Evolutionary conservation across 768 basidiomycete genomes (phyloP).

Genomic region (Russula foetens): DNA sequence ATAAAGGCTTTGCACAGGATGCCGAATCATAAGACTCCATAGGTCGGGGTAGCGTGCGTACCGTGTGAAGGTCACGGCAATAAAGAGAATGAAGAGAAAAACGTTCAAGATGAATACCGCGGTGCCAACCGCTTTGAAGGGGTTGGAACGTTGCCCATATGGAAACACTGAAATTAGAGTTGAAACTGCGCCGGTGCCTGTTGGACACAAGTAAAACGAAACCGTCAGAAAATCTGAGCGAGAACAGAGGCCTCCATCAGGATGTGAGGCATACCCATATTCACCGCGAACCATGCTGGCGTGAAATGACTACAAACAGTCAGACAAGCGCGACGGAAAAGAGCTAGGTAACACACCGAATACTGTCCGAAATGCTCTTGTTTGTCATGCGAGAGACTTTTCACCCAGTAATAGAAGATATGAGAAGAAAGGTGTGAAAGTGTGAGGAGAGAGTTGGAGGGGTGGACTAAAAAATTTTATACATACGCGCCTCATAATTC

Average conservation of each 20-base stretch:
- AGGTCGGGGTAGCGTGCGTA: slow-evolving; percentile 47
- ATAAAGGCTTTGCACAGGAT: slow-evolving; percentile 45
- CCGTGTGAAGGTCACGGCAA: slow-evolving; percentile 36
- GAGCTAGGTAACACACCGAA: slow-evolving; percentile 25
- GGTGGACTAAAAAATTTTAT: too few relatives aligned
- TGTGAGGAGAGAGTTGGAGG: background rate
- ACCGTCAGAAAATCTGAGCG: background rate
- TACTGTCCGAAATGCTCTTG: slow-evolving; percentile 29
- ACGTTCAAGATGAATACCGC: slow-evolving; percentile 52
- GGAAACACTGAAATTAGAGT: slow-evolving; percentile 51
- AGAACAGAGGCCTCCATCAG: too few relatives aligned
- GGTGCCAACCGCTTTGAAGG: slow-evolving; percentile 37
- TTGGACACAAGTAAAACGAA: background rate
- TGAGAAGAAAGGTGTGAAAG: background rate
- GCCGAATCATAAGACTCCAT: slow-evolving; percentile 38
- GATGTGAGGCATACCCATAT: slow-evolving; percentile 37
- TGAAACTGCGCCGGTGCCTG: slow-evolving; percentile 45
- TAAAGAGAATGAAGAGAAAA: slow-evolving; percentile 33
- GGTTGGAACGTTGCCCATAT: slow-evolving; percentile 36
- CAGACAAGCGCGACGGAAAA: background rate
- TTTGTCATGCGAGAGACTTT: background rate
- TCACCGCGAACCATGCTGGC: slow-evolving; percentile 47
- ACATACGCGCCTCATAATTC: background rate
- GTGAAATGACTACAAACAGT: slow-evolving; percentile 37
- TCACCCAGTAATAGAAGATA: background rate